Conservation (phyloP, 2,329 filamentous ascomycete species). For the Fonsecaea pedrosoi region DNA sequence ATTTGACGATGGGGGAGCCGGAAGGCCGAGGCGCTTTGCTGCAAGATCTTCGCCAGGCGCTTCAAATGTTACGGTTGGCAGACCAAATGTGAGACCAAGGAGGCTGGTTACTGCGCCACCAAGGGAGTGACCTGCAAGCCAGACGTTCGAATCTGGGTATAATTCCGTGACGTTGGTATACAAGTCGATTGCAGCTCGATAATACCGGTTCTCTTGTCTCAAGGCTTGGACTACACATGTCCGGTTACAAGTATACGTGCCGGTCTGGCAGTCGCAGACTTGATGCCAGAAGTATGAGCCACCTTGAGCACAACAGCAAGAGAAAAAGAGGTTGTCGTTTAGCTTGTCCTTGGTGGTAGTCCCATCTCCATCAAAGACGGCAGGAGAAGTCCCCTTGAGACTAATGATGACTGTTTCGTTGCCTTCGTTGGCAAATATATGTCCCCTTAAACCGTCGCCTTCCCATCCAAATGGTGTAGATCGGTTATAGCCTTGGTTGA, state of each 20-base stretch:
- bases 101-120: constrained; percentile 90
- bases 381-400: constrained; percentile 86
- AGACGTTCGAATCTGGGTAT: constrained; percentile 83
- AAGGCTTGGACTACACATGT: constrained; percentile 82
- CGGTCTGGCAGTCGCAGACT: constrained; percentile 89
- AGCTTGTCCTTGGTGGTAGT: constrained; percentile 97
- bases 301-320: constrained; percentile 95
- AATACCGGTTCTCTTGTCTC: constrained; percentile 85
- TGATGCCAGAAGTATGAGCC: constrained; percentile 88
- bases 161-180: constrained; percentile 90
- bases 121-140: constrained; percentile 90
- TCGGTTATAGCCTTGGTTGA: constrained; percentile 79
- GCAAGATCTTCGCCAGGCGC: constrained; percentile 90
- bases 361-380: constrained; percentile 94
- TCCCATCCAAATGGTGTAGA: constrained; percentile 94
- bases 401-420: constrained; percentile 91
- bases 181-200: constrained; percentile 83
- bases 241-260: constrained; percentile 87
- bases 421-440: constrained; percentile 84
- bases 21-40: constrained; percentile 81
- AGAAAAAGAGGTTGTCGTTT: constrained; percentile 98
- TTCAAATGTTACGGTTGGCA: constrained; percentile 91
- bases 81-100: constrained; percentile 85
- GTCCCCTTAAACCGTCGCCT: constrained; percentile 83
- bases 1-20: constrained; percentile 78